These are phyloP conservation scores for Basipetospora chlamydospora DNA, from an alignment of 2,329 filamentous ascomycete species.

Conservation along the genomic window DNA sequence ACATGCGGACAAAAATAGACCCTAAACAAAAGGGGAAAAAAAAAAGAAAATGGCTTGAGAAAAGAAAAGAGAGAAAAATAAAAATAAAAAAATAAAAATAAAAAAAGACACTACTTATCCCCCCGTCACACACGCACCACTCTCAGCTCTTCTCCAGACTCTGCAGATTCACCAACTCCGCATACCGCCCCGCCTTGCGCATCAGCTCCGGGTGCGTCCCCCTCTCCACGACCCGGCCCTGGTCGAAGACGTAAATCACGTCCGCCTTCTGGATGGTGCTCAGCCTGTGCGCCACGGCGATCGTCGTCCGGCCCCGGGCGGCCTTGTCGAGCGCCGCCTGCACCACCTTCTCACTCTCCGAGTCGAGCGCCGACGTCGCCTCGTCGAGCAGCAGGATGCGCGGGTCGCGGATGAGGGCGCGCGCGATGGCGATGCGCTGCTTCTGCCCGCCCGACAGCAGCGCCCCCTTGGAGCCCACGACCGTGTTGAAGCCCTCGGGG, in stretches of 20 bases:
- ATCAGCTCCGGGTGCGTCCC: constrained; percentile 67
- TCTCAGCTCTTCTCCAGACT: constrained; percentile 36
- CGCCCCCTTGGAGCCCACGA: constrained; percentile 76
- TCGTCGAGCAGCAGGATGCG: constrained; percentile 76
- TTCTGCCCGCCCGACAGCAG: constrained; percentile 86
- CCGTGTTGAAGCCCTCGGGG: constrained; percentile 71
- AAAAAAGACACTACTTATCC: background rate
- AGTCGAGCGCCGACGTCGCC: constrained; percentile 64
- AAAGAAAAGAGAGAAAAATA: constrained; percentile 3
- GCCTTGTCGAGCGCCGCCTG: constrained; percentile 71
- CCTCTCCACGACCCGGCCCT: constrained; percentile 70
- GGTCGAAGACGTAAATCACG: constrained; percentile 91
- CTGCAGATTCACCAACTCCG: constrained; percentile 67
- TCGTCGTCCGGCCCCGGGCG: constrained; percentile 73
- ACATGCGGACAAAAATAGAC: too few species aligned
- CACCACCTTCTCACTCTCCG: constrained; percentile 64
- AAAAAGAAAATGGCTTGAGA: constrained; percentile 2
- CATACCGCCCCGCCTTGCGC: constrained; percentile 56
- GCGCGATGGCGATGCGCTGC: constrained; percentile 85
- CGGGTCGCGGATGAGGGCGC: constrained; percentile 79
- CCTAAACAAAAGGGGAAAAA: background rate
- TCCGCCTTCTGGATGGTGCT: constrained; percentile 92
- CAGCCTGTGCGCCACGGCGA: constrained; percentile 84
- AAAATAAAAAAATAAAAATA: background rate
- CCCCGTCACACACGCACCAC: background rate